Percentiles rank a stretch among this genome's conserved stretches.
Conservation (phyloP, 2,329 filamentous ascomycete species). For the Fusarium subglutinans region DNA sequence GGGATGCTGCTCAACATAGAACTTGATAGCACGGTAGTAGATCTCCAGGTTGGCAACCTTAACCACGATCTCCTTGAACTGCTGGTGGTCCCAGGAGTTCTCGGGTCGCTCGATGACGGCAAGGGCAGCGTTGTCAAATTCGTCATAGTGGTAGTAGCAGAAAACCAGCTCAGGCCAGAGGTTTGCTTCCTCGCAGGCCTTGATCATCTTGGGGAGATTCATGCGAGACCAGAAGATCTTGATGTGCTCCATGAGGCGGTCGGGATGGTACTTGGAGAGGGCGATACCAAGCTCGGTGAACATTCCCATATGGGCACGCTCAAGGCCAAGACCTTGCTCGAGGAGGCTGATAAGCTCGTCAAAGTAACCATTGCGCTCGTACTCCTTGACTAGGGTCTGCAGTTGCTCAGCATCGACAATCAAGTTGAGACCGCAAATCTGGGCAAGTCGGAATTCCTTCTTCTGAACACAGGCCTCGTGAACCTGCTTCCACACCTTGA, state of each 20-base stretch:
- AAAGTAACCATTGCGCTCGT: constrained; percentile 97
- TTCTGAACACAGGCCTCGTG: constrained; percentile 95
- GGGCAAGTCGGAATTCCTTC: constrained; percentile 98
- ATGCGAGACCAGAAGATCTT: constrained; percentile 98
- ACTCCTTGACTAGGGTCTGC: constrained; percentile 91
- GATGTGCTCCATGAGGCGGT: constrained; percentile 96
- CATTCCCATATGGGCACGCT: constrained; percentile 95
- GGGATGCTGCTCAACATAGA: constrained; percentile 97
- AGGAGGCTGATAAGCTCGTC: constrained; percentile 95
- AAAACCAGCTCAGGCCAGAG: constrained; percentile 98
- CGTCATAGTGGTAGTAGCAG: constrained; percentile 97
- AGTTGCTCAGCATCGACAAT: constrained; percentile 98
- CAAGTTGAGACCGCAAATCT: constrained; percentile 98
- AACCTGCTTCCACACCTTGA: constrained; percentile 99
- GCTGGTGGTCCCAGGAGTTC: constrained; percentile 99
- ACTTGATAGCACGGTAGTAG: constrained; percentile 96
- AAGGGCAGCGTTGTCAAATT: constrained; percentile 95
- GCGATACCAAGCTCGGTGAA: constrained; percentile 95
- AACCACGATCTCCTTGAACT: constrained; percentile 98
- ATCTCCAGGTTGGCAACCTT: constrained; percentile 99
- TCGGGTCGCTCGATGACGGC: constrained; percentile 98
- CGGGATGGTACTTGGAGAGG: constrained; percentile 92
- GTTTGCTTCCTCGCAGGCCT: constrained; percentile 91
- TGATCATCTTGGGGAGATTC: constrained; percentile 97
- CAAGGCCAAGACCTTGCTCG: constrained; percentile 92